Evolutionary conservation across 257 asterid species (phyloP), one percentile per base, ranked within the genome.

Genomic region (Lycium barbarum): DNA sequence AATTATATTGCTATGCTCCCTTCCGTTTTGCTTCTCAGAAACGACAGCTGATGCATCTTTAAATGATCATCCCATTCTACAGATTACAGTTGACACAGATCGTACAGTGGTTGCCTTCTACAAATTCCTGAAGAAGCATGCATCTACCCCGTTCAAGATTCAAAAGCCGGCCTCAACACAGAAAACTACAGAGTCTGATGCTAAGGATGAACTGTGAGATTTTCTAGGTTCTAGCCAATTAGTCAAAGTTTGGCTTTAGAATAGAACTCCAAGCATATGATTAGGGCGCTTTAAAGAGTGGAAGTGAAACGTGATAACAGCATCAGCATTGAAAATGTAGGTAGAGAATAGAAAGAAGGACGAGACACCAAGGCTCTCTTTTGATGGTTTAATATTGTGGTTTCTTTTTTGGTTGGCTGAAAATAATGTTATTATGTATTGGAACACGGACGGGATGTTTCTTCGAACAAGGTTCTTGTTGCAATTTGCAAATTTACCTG

Each of bases 41-140:
- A 47, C 6, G 20, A 49, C 49, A 13, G 62, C n/a, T 22, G 43
- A 74, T 74, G 38, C 62, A 11, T 47, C 59, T 45, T 45, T 73
- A 73, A 73, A 73, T 45, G 80, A 47, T 45, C 81, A 73, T 47
- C 20, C 57, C 0, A 26, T 79, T 38, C 65, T 83, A 13, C 93
- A 96, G 98, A 90, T 96, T 62, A 93, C 93, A 20, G 90, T 91
- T 54, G 97, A 93, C 12, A 88, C 89, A 22, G 99, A 96, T 40
- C 98, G 99, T 10, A 93, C 98, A 7, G 99, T 96, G 86, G 97
- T 92, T 59, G 96, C 90, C 33, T 94, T 90, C 89, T 96, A 96
- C 97, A 94, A 96, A 87, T 96, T 96, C 93, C 91, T 96, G 63
- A 96, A 96, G 89, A 93, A 93, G 86, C 96, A 96, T n/a, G 98